Evolutionary conservation across 225 moss, liverwort and hornwort genomes (phyloP).

Genomic region (Antitrichia curtipendula): DNA sequence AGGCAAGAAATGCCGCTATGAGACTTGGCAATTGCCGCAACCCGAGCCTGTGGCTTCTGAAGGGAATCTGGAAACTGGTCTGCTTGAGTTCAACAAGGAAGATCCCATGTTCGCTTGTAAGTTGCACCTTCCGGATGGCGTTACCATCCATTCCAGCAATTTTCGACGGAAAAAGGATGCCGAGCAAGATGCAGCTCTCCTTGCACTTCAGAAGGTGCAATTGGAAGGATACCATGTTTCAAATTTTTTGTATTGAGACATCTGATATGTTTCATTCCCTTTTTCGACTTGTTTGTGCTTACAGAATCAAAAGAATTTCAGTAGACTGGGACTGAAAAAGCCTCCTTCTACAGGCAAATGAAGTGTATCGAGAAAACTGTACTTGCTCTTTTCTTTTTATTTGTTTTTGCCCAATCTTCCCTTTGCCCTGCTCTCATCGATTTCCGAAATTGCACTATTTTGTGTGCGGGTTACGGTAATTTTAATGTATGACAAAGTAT

Average conservation of each 20-base stretch:
- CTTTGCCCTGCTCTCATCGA: background rate
- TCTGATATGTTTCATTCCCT: background rate
- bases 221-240: background rate
- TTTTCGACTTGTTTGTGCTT: background rate
- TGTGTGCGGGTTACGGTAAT: background rate
- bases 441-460: background rate
- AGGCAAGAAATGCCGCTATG: conserved; percentile 37
- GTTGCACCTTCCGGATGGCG: conserved; percentile 71
- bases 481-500: background rate
- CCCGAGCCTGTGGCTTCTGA: background rate
- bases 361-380: background rate
- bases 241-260: background rate
- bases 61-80: conserved; percentile 4
- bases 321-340: background rate
- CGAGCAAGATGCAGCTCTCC: conserved; percentile 85
- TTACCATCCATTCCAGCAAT: conserved; percentile 50
- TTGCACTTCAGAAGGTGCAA: conserved; percentile 64
- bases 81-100: conserved; percentile 26
- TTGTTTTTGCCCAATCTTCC: background rate
- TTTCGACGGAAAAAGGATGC: conserved; percentile 94
- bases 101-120: conserved; percentile 51
- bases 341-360: background rate
- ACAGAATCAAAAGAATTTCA: background rate
- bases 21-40: conserved; percentile 33
- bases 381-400: background rate